phyloP scores from a whole-genome alignment of 1,284 basidiomycete genomes.

The Leccinum subspadiceum region DNA sequence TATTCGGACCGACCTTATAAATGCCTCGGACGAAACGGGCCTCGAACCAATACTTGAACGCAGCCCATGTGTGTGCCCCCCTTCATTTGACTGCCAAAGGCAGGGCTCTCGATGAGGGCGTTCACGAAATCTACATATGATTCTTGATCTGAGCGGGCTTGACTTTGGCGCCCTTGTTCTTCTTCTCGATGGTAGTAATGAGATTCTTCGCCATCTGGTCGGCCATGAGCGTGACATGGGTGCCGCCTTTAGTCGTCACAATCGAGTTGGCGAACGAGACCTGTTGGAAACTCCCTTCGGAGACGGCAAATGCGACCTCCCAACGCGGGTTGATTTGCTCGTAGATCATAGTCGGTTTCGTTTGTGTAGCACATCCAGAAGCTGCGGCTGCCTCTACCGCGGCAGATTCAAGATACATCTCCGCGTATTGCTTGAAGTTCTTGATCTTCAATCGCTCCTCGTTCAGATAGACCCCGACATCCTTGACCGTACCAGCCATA shows the following conservation, averaged over 20 bases:
- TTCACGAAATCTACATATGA: slow-evolving; percentile 99
- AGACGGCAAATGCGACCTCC: slow-evolving; percentile 96
- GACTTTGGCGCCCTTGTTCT: slow-evolving; percentile 93
- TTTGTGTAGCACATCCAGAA: slow-evolving; percentile 71
- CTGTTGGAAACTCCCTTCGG: slow-evolving; percentile 88
- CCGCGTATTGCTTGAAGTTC: slow-evolving; percentile 97
- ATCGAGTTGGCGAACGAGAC: slow-evolving; percentile 99
- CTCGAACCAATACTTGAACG: too few species aligned
- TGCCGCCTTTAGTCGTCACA: slow-evolving; percentile 95
- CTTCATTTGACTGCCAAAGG: slow-evolving; percentile 56
- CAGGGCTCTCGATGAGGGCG: slow-evolving; percentile 94
- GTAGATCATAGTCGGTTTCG: slow-evolving; percentile 81
- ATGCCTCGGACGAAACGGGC: too few species aligned
- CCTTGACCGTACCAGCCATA: slow-evolving; percentile 92
- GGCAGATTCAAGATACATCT: slow-evolving; percentile 84
- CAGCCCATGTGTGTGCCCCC: too few species aligned
- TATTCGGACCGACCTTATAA: too few species aligned
- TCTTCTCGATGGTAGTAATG: slow-evolving; percentile 84
- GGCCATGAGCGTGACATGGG: slow-evolving; percentile 86
- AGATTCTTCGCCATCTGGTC: slow-evolving; percentile 89
- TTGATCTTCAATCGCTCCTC: slow-evolving; percentile 92
- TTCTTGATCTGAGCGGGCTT: slow-evolving; percentile 94
- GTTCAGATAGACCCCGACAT: slow-evolving; percentile 93
- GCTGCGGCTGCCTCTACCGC: slow-evolving; percentile 63
- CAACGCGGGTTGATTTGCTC: slow-evolving; percentile 82